A percentile compares a stretch with the other conserved stretches of the same genome.
phyloP scores from a whole-genome alignment of 2,329 filamentous ascomycete genomes.

The Alternaria infectoria region DNA sequence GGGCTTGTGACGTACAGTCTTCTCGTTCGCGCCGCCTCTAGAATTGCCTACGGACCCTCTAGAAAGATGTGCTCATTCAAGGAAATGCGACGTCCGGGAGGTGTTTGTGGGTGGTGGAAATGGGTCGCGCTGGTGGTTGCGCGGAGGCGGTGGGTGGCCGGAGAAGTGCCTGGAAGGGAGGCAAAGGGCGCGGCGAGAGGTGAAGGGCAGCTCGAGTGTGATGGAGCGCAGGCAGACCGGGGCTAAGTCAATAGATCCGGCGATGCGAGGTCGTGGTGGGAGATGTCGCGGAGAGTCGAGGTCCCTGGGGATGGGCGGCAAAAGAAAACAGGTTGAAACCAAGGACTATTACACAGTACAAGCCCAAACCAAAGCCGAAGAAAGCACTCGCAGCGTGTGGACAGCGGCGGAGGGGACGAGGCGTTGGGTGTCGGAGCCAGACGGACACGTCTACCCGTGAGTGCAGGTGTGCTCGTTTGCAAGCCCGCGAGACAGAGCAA shows the following conservation, averaged over 20 bases:
- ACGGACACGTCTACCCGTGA: constrained; percentile 8
- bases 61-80: constrained; percentile 47
- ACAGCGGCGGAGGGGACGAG: constrained; percentile 10
- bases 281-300: constrained; percentile 22
- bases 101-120: constrained; percentile 20
- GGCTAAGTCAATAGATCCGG: constrained; percentile 52
- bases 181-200: constrained; percentile 22
- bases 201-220: constrained; percentile 13
- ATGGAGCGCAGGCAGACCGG: constrained; percentile 34
- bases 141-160: background rate
- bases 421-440: constrained; percentile 14
- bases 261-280: constrained; percentile 26
- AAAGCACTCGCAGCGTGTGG: constrained; percentile 10
- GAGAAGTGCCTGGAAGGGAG: constrained; percentile 13
- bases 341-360: constrained; percentile 18
- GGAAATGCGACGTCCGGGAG: constrained; percentile 27
- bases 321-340: constrained; percentile 23
- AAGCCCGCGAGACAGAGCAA: constrained; percentile 14
- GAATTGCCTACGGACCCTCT: constrained; percentile 40
- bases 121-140: constrained; percentile 18
- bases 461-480: constrained; percentile 9
- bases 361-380: constrained; percentile 12
- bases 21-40: constrained; percentile 50
- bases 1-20: constrained; percentile 43
- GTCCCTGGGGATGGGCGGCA: constrained; percentile 6